Percentiles rank a stretch among this genome's conserved stretches.
Conservation (phyloP, 352 stramenopile species). For the Phytophthora tentaculata region DNA sequence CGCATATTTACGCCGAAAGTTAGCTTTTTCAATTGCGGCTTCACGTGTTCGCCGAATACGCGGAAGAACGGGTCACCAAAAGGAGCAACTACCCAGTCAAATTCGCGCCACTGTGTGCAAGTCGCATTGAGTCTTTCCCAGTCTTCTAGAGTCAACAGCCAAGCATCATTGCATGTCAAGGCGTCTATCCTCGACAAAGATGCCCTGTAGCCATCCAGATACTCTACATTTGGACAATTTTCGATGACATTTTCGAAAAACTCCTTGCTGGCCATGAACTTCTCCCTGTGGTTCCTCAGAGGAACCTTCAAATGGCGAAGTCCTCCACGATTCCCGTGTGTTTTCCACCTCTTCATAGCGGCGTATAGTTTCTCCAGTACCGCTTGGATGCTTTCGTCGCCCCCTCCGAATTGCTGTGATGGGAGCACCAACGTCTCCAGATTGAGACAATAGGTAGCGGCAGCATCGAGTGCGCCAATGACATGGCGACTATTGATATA, state of each 20-base stretch:
- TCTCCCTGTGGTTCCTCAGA: slow-evolving; percentile 3
- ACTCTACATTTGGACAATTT: slow-evolving; percentile 33
- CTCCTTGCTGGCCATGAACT: slow-evolving; percentile 14
- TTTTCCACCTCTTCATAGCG: slow-evolving; percentile 29
- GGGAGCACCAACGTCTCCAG: slow-evolving; percentile 31
- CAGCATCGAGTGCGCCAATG: slow-evolving; percentile 16
- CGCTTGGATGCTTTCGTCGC: slow-evolving; percentile 2
- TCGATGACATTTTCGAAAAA: slow-evolving; percentile 38
- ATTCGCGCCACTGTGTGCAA: slow-evolving; percentile 36
- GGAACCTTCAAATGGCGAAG: slow-evolving; percentile 35
- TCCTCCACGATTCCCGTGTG: slow-evolving; percentile 18
- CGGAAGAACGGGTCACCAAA: slow-evolving; percentile 46
- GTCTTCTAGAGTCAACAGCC: slow-evolving; percentile 20
- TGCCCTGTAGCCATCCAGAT: slow-evolving; percentile 38
- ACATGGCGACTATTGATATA: slow-evolving; percentile 26
- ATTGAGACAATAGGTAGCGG: slow-evolving; percentile 21
- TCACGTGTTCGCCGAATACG: slow-evolving; percentile 35
- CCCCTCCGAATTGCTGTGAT: not conserved
- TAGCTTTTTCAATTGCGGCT: slow-evolving; percentile 34
- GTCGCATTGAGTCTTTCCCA: slow-evolving; percentile 38
- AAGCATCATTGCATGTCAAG: slow-evolving; percentile 28
- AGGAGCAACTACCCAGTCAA: slow-evolving; percentile 41
- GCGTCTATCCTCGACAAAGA: slow-evolving; percentile 22
- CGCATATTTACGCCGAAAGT: slow-evolving; percentile 45
- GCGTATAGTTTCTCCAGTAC: slow-evolving; percentile 28